Conservation (phyloP, 192 early-diverging fungal species). For the Entomortierella lignicola region DNA sequence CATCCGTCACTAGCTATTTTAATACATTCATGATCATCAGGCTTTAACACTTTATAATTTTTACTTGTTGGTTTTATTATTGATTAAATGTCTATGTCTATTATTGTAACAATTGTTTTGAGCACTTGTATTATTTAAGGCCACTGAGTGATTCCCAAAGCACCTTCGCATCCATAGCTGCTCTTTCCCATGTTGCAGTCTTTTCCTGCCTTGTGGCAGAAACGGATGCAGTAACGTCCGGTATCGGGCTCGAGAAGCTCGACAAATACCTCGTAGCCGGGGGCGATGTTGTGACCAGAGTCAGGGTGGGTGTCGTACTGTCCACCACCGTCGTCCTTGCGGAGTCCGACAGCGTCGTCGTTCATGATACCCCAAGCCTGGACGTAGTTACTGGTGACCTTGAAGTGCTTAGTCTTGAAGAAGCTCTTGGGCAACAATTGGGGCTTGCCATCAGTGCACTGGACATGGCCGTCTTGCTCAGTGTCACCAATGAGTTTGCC, state of each 20-base stretch:
- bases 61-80: too few species aligned
- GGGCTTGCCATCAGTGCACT: conserved; percentile 44
- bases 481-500: conserved; percentile 28
- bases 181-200: conserved; percentile 22
- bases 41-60: too few species aligned
- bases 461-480: conserved; percentile 18
- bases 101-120: too few species aligned
- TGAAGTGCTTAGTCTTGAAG: conserved; percentile 51
- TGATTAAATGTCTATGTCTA: too few species aligned
- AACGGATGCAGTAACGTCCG: conserved; percentile 60
- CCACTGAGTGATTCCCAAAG: conserved; percentile 26
- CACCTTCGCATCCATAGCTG: conserved; percentile 21
- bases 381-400: conserved; percentile 38
- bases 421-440: conserved; percentile 41
- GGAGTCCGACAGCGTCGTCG: conserved; percentile 27
- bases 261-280: conserved; percentile 58
- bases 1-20: too few species aligned
- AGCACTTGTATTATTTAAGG: too few species aligned
- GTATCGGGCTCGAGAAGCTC: conserved; percentile 60
- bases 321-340: conserved; percentile 56
- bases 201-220: neutral
- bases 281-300: conserved; percentile 38
- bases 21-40: too few species aligned
- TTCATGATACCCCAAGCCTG: conserved; percentile 62
- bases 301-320: conserved; percentile 58